A percentile compares a stretch with the other conserved stretches of the same genome.
phyloP scores from a whole-genome alignment of 2,329 filamentous ascomycete genomes.

The Talaromyces rugulosus region DNA sequence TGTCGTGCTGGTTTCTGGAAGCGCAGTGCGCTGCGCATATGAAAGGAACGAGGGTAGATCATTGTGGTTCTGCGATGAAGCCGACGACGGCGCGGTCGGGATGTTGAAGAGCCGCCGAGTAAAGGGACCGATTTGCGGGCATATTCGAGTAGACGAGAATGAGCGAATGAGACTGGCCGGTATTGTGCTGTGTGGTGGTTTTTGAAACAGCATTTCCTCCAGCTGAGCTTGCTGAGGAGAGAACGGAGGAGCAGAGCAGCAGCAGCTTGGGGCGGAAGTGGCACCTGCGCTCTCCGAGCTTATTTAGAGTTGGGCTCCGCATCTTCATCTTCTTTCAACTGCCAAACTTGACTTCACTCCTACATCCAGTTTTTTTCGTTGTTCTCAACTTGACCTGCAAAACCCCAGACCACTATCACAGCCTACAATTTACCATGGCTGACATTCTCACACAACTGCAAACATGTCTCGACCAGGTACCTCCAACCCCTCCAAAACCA shows the following conservation, averaged over 20 bases:
- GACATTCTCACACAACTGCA: conserved; percentile 49
- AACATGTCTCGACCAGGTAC: conserved; percentile 48
- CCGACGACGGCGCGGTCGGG: conserved; percentile 27
- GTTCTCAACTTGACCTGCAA: not conserved
- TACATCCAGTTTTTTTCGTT: not conserved
- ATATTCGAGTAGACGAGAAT: conserved; percentile 8
- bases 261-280: not conserved
- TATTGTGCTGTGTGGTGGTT: not conserved
- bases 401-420: not conserved
- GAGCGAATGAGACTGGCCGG: conserved; percentile 4
- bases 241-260: not conserved
- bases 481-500: not conserved
- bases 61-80: conserved; percentile 32
- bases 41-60: conserved; percentile 37
- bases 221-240: not conserved
- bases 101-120: conserved; percentile 34
- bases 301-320: not conserved
- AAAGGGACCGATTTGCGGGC: conserved; percentile 20
- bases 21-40: conserved; percentile 34
- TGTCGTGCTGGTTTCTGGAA: conserved; percentile 34
- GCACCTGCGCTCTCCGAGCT: not conserved
- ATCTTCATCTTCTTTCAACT: not conserved
- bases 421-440: conserved; percentile 29
- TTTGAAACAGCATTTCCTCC: not conserved
- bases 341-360: not conserved